phyloP scores from a whole-genome alignment of 2,329 filamentous ascomycete genomes.

The Colletotrichum filicis region DNA sequence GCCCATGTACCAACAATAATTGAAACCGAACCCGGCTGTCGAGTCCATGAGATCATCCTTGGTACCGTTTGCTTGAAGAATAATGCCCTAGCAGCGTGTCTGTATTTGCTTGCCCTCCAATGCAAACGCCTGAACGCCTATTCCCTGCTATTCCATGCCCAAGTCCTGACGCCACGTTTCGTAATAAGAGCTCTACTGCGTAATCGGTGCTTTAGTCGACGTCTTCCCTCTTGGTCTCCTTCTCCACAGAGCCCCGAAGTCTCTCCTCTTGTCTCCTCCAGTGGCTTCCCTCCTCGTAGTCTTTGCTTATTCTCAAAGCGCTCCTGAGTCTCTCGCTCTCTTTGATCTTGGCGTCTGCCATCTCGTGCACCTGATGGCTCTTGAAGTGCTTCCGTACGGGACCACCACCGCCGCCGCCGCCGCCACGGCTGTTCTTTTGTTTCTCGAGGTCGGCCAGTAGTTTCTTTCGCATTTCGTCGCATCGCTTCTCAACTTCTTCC shows the following conservation, averaged over 20 bases:
- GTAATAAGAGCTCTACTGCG: neutral
- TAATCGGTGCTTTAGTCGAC: neutral
- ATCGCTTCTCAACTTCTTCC: conserved; percentile 84
- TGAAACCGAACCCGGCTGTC: neutral
- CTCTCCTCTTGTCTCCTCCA: conserved; percentile 87
- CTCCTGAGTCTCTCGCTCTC: conserved; percentile 90
- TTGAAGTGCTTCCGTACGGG: conserved; percentile 74
- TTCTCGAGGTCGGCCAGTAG: conserved; percentile 53
- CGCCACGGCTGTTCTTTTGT: conserved; percentile 40
- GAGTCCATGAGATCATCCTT: neutral
- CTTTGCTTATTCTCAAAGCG: conserved; percentile 86
- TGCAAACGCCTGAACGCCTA: conserved; percentile 23
- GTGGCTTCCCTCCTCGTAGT: conserved; percentile 88
- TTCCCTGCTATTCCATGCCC: neutral
- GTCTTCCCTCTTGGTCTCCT: conserved; percentile 44
- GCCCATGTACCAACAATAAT: conserved; percentile 18
- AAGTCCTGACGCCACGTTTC: neutral
- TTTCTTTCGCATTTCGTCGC: conserved; percentile 54
- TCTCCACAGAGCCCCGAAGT: conserved; percentile 56
- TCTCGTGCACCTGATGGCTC: conserved; percentile 93
- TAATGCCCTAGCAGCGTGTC: neutral
- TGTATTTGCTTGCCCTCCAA: neutral
- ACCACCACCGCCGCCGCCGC: conserved; percentile 40
- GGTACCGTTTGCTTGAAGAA: neutral
- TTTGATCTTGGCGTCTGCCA: conserved; percentile 94